Percentiles rank a stretch among this genome's conserved stretches.
phyloP scores from a whole-genome alignment of 176 grass and related monocot genomes.

The Aechmea fasciata region DNA sequence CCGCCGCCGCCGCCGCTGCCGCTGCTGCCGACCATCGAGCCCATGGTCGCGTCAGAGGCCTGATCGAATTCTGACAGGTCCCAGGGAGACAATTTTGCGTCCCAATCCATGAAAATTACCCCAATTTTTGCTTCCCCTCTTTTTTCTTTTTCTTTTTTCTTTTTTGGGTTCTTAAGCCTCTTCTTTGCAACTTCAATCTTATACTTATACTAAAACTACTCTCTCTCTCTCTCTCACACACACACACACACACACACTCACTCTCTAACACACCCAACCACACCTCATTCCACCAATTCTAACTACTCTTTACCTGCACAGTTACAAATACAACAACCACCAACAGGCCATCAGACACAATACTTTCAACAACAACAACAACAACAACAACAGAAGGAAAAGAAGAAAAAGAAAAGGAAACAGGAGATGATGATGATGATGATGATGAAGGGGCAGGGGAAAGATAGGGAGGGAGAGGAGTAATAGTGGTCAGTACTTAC shows the following conservation, averaged over 20 bases:
- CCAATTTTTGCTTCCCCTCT: background rate
- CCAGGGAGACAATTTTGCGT: slow-evolving; percentile 35
- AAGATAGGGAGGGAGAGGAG: background rate
- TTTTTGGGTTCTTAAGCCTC: slow-evolving; percentile 5
- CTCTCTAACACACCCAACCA: background rate
- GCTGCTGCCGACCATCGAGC: slow-evolving; percentile 26
- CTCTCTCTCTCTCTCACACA: background rate
- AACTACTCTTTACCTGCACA: background rate
- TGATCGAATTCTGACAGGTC: slow-evolving; percentile 32
- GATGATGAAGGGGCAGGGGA: background rate
- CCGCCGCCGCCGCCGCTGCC: slow-evolving; percentile 9
- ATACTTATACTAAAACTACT: background rate
- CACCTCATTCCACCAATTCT: background rate
- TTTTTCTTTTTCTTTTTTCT: background rate
- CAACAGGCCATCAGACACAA: background rate
- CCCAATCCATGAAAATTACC: slow-evolving; percentile 54
- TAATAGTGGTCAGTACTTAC: background rate
- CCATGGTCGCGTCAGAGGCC: background rate
- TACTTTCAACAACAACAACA: background rate
- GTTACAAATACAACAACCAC: background rate
- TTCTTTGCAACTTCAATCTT: slow-evolving; percentile 17
- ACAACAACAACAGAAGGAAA: background rate
- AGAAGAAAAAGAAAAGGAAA: background rate
- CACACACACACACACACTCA: background rate
- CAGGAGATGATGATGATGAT: background rate